Evolutionary conservation across 768 basidiomycete genomes (phyloP).

Genomic region (Lyophyllum decastes): DNA sequence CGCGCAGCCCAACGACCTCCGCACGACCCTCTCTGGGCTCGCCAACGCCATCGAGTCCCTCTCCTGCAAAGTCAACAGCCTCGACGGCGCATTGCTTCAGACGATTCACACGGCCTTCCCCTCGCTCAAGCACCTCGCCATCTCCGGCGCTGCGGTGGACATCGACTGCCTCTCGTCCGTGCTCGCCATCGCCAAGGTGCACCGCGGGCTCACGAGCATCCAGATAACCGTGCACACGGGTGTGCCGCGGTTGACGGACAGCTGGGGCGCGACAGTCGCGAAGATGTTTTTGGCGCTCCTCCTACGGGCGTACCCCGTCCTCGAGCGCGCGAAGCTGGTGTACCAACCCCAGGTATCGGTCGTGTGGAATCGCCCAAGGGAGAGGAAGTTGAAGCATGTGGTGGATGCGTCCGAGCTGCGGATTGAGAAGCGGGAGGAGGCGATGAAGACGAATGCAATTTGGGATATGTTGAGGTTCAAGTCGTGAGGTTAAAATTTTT

Average conservation of each 20-base stretch:
- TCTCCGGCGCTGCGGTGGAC: constrained; percentile 18
- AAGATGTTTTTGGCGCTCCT: constrained; percentile 14
- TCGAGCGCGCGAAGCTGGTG: constrained; percentile 14
- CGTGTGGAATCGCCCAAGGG: constrained; percentile 13
- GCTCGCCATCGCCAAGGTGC: constrained; percentile 4
- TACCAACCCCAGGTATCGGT: constrained; percentile 17
- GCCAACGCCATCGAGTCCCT: constrained; percentile 13
- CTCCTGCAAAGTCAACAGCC: constrained; percentile 13
- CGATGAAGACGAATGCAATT: constrained; percentile 2
- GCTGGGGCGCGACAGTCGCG: constrained; percentile 13
- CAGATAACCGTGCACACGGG: constrained; percentile 16
- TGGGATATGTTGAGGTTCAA: constrained; percentile 11
- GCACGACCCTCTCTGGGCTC: constrained; percentile 3
- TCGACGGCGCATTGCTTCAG: constrained; percentile 10
- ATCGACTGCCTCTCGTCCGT: constrained; percentile 14
- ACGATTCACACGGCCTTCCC: constrained; percentile 18
- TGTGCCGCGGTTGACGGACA: constrained; percentile 11
- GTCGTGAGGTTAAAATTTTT: background rate
- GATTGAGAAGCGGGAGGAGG: constrained; percentile 15
- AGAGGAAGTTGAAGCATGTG: background rate
- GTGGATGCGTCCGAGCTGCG: constrained; percentile 10
- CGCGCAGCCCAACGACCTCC: constrained; percentile 13
- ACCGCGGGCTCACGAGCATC: constrained; percentile 12
- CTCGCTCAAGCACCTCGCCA: constrained; percentile 16
- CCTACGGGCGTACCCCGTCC: constrained; percentile 14